Conservation (phyloP, 257 asterid genomes). For the Ehretia macrophylla region DNA sequence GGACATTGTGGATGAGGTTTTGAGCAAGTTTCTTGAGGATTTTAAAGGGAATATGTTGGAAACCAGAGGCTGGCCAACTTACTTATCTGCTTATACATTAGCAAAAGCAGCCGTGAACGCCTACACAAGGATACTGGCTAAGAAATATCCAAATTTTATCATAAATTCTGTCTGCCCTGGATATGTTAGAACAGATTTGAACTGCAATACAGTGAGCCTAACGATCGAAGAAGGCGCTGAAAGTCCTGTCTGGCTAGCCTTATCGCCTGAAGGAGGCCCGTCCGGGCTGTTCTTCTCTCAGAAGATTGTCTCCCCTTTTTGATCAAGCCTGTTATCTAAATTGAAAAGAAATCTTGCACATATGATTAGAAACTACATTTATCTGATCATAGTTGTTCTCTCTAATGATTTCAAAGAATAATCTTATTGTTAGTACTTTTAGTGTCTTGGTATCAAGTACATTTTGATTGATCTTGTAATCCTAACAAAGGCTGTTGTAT, state of each 20-base stretch:
- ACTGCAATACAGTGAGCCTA: slow-evolving; percentile 19
- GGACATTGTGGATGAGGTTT: slow-evolving; percentile 34
- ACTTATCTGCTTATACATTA: slow-evolving; percentile 37
- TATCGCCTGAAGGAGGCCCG: slow-evolving; percentile 35
- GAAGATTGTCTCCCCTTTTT: slow-evolving; percentile 17
- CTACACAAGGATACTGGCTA: slow-evolving; percentile 35
- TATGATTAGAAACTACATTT: no score
- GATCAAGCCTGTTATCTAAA: no score
- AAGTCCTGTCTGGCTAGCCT: slow-evolving; percentile 33
- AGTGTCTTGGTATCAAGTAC: no score
- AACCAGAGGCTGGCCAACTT: slow-evolving; percentile 41
- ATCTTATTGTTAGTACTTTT: no score
- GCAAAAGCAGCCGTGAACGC: slow-evolving; percentile 58
- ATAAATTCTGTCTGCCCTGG: slow-evolving; percentile 56
- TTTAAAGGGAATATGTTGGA: slow-evolving; percentile 26
- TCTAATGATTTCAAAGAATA: no score
- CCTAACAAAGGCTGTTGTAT: no score
- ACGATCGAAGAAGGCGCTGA: slow-evolving; percentile 42
- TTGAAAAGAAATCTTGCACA: no score
- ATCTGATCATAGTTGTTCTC: no score
- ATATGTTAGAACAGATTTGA: slow-evolving; percentile 39
- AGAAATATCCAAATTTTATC: slow-evolving; percentile 20
- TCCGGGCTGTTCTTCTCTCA: slow-evolving; percentile 35
- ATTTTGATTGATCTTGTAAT: no score
- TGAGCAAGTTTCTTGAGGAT: slow-evolving; percentile 29